Evolutionary conservation across 164 flowering plant species (phyloP), one percentile per base, ranked within the genome.

Genomic region (Vitis vinifera): DNA sequence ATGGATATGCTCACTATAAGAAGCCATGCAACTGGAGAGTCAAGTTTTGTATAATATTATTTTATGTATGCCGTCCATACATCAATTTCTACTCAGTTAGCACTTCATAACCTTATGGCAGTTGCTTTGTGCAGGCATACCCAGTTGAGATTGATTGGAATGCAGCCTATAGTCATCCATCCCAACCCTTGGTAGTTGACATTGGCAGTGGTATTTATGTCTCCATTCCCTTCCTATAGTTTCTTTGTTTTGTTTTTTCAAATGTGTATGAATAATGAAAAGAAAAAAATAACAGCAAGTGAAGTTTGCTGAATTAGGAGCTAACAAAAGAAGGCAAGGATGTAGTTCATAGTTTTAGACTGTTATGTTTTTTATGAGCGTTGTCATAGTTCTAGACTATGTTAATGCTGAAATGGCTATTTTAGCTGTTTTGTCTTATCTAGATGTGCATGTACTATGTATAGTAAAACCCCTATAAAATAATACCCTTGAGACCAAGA

Each of bases 141-240:
- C 94, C 97, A 37, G 84, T 72, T 72, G 76, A 78, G 70, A 76
- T 88, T 65, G 79, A 90, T 72, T 94, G 98, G 98, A 73, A 67
- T 56, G 67, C 75, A 27, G 70, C 73, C 50, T 91, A 83, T 71
- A 23, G 50, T 74, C 80, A 91, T 83, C 88, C 93, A 72, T 50
- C 78, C 65, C 85, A 68, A 68, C 96, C 96, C 65, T 84, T 94
- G 78, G 83, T 84, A 13, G 94, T 90, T 76, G 98, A 94, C 76
- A 82, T 94, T 71, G 98, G 98, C 77, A 89, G 97, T 74, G 98
- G 98, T 91, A 88, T 63, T 60, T 30, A 66, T 53, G 13, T 63
- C 44, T 47, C n/a, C 58, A 51, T 67, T 47, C 48, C 8, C 58
- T 29, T 71, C 56, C 9, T 23, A 23, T 23, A n/a, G 51, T 63